A percentile compares a stretch with the other conserved stretches of the same genome.
These are phyloP conservation scores for Lentinula guzmanii DNA, from an alignment of 768 basidiomycete species.

Conservation along the genomic window DNA sequence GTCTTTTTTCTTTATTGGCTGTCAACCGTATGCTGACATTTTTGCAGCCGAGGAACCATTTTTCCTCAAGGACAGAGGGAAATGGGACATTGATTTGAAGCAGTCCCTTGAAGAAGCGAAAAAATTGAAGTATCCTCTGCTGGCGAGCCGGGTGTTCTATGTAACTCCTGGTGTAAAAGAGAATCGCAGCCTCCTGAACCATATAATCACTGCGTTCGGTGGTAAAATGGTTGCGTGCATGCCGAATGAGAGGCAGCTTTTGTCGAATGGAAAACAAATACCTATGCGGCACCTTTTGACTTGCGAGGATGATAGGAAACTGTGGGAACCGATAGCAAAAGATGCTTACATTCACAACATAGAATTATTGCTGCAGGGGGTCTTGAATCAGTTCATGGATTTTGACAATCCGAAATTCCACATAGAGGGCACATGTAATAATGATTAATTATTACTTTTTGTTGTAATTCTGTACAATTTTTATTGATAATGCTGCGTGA, in stretches of 20 bases:
- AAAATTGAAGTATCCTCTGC: slow-evolving; percentile 44
- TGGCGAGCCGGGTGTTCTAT: slow-evolving; percentile 67
- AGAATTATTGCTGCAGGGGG: slow-evolving; percentile 60
- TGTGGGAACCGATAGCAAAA: slow-evolving; percentile 59
- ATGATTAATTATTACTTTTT: neutral
- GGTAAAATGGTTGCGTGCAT: slow-evolving; percentile 41
- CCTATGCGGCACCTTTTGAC: slow-evolving; percentile 50
- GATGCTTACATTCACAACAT: slow-evolving; percentile 57
- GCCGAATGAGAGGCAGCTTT: slow-evolving; percentile 26
- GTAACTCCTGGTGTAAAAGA: slow-evolving; percentile 61
- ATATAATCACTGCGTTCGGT: slow-evolving; percentile 63
- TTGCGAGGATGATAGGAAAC: slow-evolving; percentile 51
- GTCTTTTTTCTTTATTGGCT: neutral
- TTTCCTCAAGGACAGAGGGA: slow-evolving; percentile 51
- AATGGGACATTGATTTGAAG: slow-evolving; percentile 57
- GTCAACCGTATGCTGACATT: neutral
- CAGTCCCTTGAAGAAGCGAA: slow-evolving; percentile 59
- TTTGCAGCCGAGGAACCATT: slow-evolving; percentile 58
- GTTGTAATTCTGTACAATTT: neutral
- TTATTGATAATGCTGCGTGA: neutral
- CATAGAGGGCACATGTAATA: slow-evolving; percentile 18
- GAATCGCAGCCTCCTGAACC: slow-evolving; percentile 57
- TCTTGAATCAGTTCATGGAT: slow-evolving; percentile 61
- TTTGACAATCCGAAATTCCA: slow-evolving; percentile 44
- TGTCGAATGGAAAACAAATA: neutral